Percentiles rank a stretch among this genome's conserved stretches.
Conservation (phyloP, 208 protist genomes). For the Kentomonas sorsogonicus region DNA sequence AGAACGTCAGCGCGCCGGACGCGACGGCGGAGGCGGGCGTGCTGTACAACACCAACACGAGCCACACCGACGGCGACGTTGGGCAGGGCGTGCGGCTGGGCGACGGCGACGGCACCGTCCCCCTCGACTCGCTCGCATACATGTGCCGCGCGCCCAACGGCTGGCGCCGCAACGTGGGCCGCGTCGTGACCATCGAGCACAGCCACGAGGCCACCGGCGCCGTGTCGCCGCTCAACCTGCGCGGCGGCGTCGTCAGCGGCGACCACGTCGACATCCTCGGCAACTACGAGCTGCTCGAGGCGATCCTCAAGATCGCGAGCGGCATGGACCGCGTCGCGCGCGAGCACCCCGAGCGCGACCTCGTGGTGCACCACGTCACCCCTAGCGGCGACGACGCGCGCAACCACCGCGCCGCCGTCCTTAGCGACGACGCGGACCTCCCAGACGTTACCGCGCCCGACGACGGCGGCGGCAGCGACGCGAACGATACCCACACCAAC, state of each 20-base stretch:
- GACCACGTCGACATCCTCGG: slow-evolving; percentile 90
- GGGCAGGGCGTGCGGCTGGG: slow-evolving; percentile 60
- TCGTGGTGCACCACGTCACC: no score
- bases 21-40: slow-evolving; percentile 18
- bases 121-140: slow-evolving; percentile 83
- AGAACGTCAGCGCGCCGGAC: background rate
- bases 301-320: slow-evolving; percentile 66
- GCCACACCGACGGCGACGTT: slow-evolving; percentile 15
- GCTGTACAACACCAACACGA: slow-evolving; percentile 25
- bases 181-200: slow-evolving; percentile 82
- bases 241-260: slow-evolving; percentile 48
- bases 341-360: no score
- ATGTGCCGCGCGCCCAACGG: slow-evolving; percentile 87
- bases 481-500: no score
- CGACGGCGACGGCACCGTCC: slow-evolving; percentile 89
- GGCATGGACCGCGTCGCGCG: slow-evolving; percentile 37
- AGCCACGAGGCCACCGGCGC: slow-evolving; percentile 30
- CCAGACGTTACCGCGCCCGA: no score
- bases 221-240: slow-evolving; percentile 43
- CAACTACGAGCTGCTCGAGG: slow-evolving; percentile 76
- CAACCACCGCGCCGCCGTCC: no score
- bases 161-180: slow-evolving; percentile 69
- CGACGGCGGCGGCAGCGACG: no score
- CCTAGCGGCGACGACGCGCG: no score
- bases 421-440: no score